A percentile compares a stretch with the other conserved stretches of the same genome.
Conservation (phyloP, 805 yeast genomes). For the Wickerhamomyces sydowiorum region DNA sequence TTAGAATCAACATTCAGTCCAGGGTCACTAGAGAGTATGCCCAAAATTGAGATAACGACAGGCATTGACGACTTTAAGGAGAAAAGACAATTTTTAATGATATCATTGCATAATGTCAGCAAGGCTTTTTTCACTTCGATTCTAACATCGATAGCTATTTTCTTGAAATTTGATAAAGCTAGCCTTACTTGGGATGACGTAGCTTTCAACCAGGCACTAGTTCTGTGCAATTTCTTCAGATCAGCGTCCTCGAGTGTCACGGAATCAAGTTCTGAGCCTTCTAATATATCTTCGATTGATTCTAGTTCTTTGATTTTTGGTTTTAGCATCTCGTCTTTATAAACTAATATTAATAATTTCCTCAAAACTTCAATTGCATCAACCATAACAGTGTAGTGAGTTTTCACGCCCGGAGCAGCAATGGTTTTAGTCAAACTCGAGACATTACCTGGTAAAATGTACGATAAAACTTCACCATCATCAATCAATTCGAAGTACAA, state of each 20-base stretch:
- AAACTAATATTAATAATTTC: conserved; percentile 28
- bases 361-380: conserved; percentile 26
- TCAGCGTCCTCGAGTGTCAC: conserved; percentile 13
- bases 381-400: conserved; percentile 32
- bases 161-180: conserved; percentile 29
- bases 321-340: conserved; percentile 35
- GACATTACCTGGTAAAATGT: conserved; percentile 46
- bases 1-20: conserved; percentile 8
- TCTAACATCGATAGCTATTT: conserved; percentile 23
- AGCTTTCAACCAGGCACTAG: conserved; percentile 48
- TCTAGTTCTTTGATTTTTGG: conserved; percentile 17
- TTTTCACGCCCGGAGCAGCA: conserved; percentile 22
- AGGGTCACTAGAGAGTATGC: conserved; percentile 16
- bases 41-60: conserved; percentile 28
- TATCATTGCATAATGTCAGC: conserved; percentile 22
- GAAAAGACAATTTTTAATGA: conserved; percentile 28
- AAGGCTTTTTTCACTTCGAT: conserved; percentile 28
- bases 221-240: conserved; percentile 31
- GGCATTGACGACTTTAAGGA: conserved; percentile 33
- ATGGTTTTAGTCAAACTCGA: conserved; percentile 38
- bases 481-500: conserved; percentile 29
- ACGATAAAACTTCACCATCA: conserved; percentile 45
- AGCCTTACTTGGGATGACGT: conserved; percentile 44
- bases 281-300: conserved; percentile 11
- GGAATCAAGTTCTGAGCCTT: conserved; percentile 10